Percentiles rank a stretch among this genome's conserved stretches.
Conservation (phyloP, 495 filamentous ascomycete species). For the Hypoxylon intermedium region DNA sequence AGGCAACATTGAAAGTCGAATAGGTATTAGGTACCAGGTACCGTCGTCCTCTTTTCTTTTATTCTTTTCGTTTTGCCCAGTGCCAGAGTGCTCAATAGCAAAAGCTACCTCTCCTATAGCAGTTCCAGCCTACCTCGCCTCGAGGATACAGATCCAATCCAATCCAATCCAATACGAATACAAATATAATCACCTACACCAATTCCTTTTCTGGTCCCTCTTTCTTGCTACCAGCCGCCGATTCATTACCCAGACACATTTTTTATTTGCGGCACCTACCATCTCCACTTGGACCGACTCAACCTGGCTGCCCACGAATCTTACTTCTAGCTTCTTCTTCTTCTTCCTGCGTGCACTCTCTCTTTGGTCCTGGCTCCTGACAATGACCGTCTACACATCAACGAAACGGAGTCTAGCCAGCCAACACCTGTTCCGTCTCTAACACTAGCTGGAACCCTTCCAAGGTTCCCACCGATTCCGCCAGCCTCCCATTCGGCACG, state of each 20-base stretch:
- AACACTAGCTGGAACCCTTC: constrained; percentile 45
- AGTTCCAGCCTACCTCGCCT: background rate
- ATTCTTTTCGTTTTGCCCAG: background rate
- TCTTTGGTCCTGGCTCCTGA: constrained; percentile 32
- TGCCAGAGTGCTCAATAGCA: too few relatives aligned
- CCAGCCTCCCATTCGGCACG: constrained; percentile 8
- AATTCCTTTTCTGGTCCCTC: constrained; percentile 21
- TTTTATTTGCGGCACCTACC: constrained; percentile 8
- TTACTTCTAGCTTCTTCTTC: constrained; percentile 37
- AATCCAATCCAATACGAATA: too few relatives aligned
- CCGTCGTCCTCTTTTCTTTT: background rate
- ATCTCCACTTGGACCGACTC: constrained; percentile 38
- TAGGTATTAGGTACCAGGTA: too few relatives aligned
- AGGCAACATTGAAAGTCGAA: too few relatives aligned
- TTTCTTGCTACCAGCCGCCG: constrained; percentile 20
- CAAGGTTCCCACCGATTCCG: constrained; percentile 44
- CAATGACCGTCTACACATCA: constrained; percentile 43
- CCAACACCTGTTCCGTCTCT: constrained; percentile 36
- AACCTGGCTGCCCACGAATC: constrained; percentile 37
- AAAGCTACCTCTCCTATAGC: background rate
- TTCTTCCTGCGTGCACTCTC: background rate
- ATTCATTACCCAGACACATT: constrained; percentile 21
- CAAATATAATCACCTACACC: constrained; percentile 39
- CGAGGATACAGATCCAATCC: too few relatives aligned
- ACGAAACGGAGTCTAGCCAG: constrained; percentile 36